phyloP scores from a whole-genome alignment of 768 basidiomycete species.

The Harrya chromipes region DNA sequence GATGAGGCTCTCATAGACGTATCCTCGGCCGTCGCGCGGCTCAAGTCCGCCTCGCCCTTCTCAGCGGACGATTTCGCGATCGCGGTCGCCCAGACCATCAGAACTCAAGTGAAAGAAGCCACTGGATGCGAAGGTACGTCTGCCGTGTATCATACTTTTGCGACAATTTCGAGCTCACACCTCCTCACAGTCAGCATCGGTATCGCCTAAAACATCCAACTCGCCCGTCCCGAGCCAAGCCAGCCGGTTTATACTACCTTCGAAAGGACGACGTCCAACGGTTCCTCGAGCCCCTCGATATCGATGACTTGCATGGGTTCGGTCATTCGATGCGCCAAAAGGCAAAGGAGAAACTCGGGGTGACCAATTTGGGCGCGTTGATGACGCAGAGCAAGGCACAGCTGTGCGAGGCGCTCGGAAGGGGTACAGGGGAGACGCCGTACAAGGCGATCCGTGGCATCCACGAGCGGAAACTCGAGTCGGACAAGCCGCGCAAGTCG shows the following conservation, averaged over 20 bases:
- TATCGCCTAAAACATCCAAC: conserved; percentile 85
- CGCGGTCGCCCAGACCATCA: conserved; percentile 77
- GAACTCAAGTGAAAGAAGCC: conserved; percentile 68
- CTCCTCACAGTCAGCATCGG: conserved; percentile 81
- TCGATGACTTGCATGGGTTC: conserved; percentile 85
- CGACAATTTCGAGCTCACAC: background rate
- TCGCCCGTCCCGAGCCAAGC: conserved; percentile 93
- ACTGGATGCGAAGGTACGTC: conserved; percentile 87
- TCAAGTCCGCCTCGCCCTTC: conserved; percentile 20
- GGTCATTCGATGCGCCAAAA: conserved; percentile 75
- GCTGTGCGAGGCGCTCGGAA: conserved; percentile 75
- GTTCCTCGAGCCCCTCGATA: conserved; percentile 64
- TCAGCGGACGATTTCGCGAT: conserved; percentile 57
- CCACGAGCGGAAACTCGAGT: conserved; percentile 76
- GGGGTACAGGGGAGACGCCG: conserved; percentile 76
- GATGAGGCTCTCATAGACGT: conserved; percentile 96
- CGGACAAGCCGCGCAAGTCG: conserved; percentile 82
- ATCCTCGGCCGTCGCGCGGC: conserved; percentile 51
- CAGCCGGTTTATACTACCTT: conserved; percentile 82
- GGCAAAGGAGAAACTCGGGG: conserved; percentile 74
- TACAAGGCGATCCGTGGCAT: conserved; percentile 83
- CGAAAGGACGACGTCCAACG: conserved; percentile 45
- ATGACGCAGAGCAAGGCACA: conserved; percentile 56
- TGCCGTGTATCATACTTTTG: background rate
- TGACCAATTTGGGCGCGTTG: conserved; percentile 67